Evolutionary conservation across 2,329 filamentous ascomycete genomes (phyloP).

Genomic region (Fusarium armeniacum): DNA sequence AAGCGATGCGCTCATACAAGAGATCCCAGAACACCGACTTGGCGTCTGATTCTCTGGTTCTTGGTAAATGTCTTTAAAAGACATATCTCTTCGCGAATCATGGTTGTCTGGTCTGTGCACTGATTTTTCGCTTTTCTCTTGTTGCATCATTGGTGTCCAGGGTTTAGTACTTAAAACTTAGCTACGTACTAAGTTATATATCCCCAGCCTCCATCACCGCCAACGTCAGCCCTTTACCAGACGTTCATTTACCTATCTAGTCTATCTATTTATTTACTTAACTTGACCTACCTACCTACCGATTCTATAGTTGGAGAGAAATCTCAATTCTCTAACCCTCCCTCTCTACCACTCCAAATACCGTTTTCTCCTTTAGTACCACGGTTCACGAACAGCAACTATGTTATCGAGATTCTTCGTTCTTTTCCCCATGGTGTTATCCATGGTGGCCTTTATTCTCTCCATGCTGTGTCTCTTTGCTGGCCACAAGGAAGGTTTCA

Average conservation of each 20-base stretch:
- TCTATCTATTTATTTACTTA: slow-evolving; percentile 3
- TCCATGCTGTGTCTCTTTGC: slow-evolving; percentile 58
- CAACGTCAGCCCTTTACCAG: slow-evolving; percentile 21
- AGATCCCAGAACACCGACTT: slow-evolving; percentile 25
- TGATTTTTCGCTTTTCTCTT: slow-evolving; percentile 1
- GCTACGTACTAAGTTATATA: slow-evolving; percentile 33
- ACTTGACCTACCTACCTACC: slow-evolving; percentile 6
- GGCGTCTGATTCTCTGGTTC: slow-evolving; percentile 23
- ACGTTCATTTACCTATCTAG: slow-evolving; percentile 16
- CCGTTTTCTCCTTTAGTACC: slow-evolving; percentile 11
- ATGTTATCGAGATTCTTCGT: slow-evolving; percentile 52
- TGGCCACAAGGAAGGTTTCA: slow-evolving; percentile 58
- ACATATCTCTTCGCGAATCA: slow-evolving; percentile 31
- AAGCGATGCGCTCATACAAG: slow-evolving; percentile 42
- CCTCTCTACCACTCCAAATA: slow-evolving; percentile 1
- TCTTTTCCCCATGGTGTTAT: slow-evolving; percentile 56
- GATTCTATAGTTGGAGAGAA: background rate
- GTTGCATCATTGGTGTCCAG: slow-evolving; percentile 36
- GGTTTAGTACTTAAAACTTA: slow-evolving; percentile 10
- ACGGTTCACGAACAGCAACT: slow-evolving; percentile 4
- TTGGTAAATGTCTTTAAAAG: background rate
- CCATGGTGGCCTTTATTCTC: slow-evolving; percentile 57
- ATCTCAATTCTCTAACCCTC: slow-evolving; percentile 1
- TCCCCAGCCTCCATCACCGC: slow-evolving; percentile 21
- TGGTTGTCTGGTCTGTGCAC: slow-evolving; percentile 11